Percentiles rank a stretch among this genome's conserved stretches.
phyloP scores from a whole-genome alignment of 2,329 filamentous ascomycete species.

The Canariomyces notabilis region DNA sequence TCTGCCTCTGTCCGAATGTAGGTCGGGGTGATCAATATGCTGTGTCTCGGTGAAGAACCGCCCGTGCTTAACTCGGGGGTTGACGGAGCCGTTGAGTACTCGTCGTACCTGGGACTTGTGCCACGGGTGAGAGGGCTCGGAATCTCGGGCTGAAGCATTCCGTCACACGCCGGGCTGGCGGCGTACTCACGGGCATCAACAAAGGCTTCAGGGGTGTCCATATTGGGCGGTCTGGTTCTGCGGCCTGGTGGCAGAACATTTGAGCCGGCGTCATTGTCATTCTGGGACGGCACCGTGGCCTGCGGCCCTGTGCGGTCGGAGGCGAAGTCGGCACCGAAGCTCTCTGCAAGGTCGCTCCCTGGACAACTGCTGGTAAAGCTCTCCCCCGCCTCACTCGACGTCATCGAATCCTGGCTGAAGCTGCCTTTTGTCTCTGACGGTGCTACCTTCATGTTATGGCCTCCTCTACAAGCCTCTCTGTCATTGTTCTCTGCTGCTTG shows the following conservation, averaged over 20 bases:
- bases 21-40: slow-evolving; percentile 27
- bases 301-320: background rate
- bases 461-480: background rate
- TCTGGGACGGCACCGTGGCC: background rate
- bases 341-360: slow-evolving; percentile 11
- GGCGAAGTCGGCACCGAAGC: background rate
- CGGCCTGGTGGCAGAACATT: background rate
- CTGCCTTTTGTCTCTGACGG: background rate
- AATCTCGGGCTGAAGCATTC: background rate
- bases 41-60: slow-evolving; percentile 28
- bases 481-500: background rate
- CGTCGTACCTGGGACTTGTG: slow-evolving; percentile 16
- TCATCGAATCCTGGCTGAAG: background rate
- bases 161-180: slow-evolving; percentile 3
- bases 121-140: background rate
- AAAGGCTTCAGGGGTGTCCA: slow-evolving; percentile 20
- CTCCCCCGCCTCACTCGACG: slow-evolving; percentile 6
- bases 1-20: slow-evolving; percentile 17
- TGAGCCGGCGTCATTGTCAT: slow-evolving; percentile 4
- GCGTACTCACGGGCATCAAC: slow-evolving; percentile 20
- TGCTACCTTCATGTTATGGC: background rate
- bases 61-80: slow-evolving; percentile 31
- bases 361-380: background rate
- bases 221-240: slow-evolving; percentile 1
- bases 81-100: slow-evolving; percentile 27